Base-by-base conservation (phyloP, 345 rosid species). In the Gossypium rotundifolium region DNA sequence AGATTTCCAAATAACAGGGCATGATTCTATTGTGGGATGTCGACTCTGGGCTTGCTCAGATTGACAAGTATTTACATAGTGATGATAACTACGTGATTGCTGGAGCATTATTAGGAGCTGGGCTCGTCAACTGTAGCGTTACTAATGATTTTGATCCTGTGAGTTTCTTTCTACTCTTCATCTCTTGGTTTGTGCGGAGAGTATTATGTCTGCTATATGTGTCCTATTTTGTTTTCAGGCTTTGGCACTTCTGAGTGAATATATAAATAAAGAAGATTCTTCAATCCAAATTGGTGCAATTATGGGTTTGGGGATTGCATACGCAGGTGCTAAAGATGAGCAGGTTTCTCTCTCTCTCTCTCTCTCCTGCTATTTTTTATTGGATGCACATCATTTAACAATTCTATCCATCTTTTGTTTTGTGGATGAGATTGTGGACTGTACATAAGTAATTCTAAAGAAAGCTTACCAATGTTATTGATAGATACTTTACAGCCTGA, bases 11-110 rank as follows among this genome's bases (percentile, higher is more conserved):
- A 27, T 81, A 29, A 22, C 72, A 94, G 97, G 99, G 99, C 61
- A 91, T 91, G 98, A 92, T 93, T 83, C 82, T 86, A 57, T 83
- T 89, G 71, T 95, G 98, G 97, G 99, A 95, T 79, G 94, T 95
- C 22, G 97, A 93, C 81, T 72, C 90, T 76, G 97, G 99, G 73
- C 97, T 95, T 57, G 73, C 98, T 69, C 98, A 90, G 80, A 81
- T 93, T 63, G 99, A 93, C 71, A 95, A 95, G 78, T 95, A 90
- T 81, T 87, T 95, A 76, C 97, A 95, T 68, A 86, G 88, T 77
- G 88, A 76, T 58, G 98, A 95, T 78, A 93, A 81, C 79, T 88
- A 94, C 55, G 87, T 93, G 22, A 87, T 89, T 76, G 89, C 97
- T 71, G 97, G 98, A 79, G 99, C 99, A 45, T 73, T 93, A 61